These are phyloP conservation scores for Leucosporidium scottii DNA, from an alignment of 768 basidiomycete genomes.

Conservation along the genomic window DNA sequence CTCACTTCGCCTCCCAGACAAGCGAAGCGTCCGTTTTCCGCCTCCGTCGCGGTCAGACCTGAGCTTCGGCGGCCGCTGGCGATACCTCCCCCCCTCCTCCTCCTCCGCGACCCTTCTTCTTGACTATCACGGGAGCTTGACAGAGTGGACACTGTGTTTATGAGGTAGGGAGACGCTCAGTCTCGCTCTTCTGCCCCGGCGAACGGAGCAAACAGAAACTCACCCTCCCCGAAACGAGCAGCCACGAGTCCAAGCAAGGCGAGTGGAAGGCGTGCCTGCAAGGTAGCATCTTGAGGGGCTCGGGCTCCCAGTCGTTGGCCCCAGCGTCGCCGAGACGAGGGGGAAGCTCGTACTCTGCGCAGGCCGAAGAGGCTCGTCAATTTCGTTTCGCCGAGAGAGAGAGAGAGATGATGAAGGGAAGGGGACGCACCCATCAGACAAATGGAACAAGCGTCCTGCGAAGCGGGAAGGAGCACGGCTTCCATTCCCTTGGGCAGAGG, in stretches of 20 bases:
- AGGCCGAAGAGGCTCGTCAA: not conserved
- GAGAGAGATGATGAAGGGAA: not conserved
- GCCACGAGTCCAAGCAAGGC: conserved; percentile 21
- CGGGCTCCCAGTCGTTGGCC: conserved; percentile 3
- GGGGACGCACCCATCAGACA: conserved; percentile 22
- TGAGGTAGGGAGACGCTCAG: too few relatives aligned
- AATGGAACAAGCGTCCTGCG: conserved; percentile 25
- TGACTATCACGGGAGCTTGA: conserved; percentile 16
- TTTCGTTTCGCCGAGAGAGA: too few relatives aligned
- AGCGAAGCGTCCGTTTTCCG: too few relatives aligned
- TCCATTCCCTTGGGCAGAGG: conserved; percentile 7
- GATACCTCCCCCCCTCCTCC: too few relatives aligned
- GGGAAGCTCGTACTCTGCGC: conserved; percentile 24
- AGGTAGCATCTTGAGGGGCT: conserved; percentile 12
- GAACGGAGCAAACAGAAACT: too few relatives aligned
- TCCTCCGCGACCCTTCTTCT: not conserved
- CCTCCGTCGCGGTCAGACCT: too few relatives aligned
- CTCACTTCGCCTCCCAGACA: too few relatives aligned
- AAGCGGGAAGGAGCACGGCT: conserved; percentile 8
- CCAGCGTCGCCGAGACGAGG: not conserved
- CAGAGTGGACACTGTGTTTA: conserved; percentile 20
- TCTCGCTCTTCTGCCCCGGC: too few relatives aligned
- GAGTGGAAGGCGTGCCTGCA: conserved; percentile 29
- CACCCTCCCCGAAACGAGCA: conserved; percentile 18
- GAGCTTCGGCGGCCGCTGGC: too few relatives aligned